Evolutionary conservation across 1,284 basidiomycete genomes (phyloP).

Genomic region (Pascua guehoae): DNA sequence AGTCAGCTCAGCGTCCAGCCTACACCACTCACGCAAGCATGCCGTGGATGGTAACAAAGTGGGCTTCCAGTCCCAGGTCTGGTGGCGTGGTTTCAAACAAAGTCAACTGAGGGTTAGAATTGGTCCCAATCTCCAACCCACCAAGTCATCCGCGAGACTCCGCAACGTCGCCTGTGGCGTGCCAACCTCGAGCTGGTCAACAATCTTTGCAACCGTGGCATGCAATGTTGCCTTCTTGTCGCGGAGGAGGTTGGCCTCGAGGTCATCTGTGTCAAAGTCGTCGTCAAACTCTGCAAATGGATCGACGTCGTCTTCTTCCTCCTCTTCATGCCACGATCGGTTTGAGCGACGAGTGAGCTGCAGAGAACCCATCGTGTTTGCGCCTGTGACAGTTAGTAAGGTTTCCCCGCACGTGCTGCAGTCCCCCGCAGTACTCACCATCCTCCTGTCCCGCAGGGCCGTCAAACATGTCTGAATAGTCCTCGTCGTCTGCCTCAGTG

Average conservation of each 20-base stretch:
- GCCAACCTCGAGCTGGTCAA: constrained; percentile 78
- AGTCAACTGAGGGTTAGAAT: constrained; percentile 1
- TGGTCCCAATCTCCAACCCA: constrained; percentile 51
- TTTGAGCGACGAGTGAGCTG: constrained; percentile 77
- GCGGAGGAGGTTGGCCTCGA: constrained; percentile 81
- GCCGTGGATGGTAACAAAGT: constrained; percentile 86
- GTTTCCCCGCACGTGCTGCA: too few species aligned
- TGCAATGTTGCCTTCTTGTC: constrained; percentile 86
- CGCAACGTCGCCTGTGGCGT: constrained; percentile 73
- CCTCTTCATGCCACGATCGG: constrained; percentile 79
- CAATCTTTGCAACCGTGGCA: constrained; percentile 72
- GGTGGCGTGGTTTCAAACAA: constrained; percentile 68
- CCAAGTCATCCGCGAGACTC: constrained; percentile 82
- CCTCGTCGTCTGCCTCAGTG: constrained; percentile 74
- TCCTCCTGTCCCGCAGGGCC: constrained; percentile 50
- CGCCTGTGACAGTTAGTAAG: constrained; percentile 9
- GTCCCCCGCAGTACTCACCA: background rate
- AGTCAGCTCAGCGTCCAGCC: background rate
- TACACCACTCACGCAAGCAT: constrained; percentile 63
- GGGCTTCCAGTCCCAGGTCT: constrained; percentile 71
- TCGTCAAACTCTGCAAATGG: constrained; percentile 96
- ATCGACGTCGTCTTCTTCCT: constrained; percentile 88
- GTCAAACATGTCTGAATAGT: constrained; percentile 86
- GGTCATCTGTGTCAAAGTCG: constrained; percentile 71
- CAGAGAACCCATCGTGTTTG: constrained; percentile 21